Evolutionary conservation across 129 eudicot genomes (phyloP), one percentile per base, ranked within the genome.

Genomic region (Flaveria brownii): DNA sequence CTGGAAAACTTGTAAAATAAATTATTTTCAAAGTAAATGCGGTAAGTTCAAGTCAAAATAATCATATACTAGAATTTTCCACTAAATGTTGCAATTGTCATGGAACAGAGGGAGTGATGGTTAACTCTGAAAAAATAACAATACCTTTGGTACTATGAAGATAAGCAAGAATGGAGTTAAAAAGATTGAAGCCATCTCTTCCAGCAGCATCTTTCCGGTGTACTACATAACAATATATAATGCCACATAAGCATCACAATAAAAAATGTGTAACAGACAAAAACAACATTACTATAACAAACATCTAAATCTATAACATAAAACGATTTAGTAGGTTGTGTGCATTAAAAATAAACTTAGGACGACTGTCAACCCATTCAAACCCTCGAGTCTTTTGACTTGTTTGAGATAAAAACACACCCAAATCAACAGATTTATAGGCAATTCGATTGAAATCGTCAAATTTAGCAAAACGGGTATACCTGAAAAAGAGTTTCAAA

Each of bases 401-500:
- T 51, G 56, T 51, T 51, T 51, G 56, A 51, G 56, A 51, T 16
- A 51, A 51, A 12, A 54, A 54, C 25, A 54, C 11, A 54, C 25
- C 25, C 60, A 54, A 2, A 54, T 54, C 60, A 54, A 54, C 23
- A 0, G 2, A 22, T 54, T 54, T 3, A 54, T n/a, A 54, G 8
- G 25, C 56, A 54, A 17, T 22, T 59, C 1, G 30, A 23, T 59
- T 1, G 15, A 59, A 59, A 59, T 62, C 5, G 68, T 20, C n/a
- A 62, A 57, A 6, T 14, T 28, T 62, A 26, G 5, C 18, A 13
- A 62, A 62, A 62, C 28, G 43, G 43, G 43, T 28, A 14, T 62
- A 62, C 68, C 68, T 65, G 70, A 4, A 68, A 68, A 68, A 68
- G 54, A 42, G 54, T 41, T 45, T 41, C 72, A 45, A 68, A 68